Base-by-base conservation (phyloP, 768 basidiomycete genomes). In the Cyclocybe aegerita region DNA sequence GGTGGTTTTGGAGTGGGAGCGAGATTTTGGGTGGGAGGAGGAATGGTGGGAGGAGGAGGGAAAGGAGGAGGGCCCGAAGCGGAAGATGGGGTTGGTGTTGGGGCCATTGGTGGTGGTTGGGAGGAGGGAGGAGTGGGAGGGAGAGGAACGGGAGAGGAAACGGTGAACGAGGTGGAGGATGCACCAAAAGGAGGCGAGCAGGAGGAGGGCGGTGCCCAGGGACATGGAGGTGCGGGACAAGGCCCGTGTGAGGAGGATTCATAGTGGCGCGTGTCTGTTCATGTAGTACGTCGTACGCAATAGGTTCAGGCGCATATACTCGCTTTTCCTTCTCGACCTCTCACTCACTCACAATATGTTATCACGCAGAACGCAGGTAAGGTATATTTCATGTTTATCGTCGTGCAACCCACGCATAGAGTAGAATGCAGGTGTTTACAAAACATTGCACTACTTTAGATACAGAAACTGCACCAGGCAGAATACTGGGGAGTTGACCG, bases 381-480 rank as follows among this genome's bases (percentile, higher is more conserved):
- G 31, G 30, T 23, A 31, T 12, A 32, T n/a, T 7, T 44, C 29
- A 33, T 30, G 32, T 44, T 44, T 14, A 7, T 30, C 12, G 5
- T 10, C 29, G 32, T 46, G 36, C 29, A 12, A 46, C 23, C 23
- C 23, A 23, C 4, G 23, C 23, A 23, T 23, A 23, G 23, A 23
- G 23, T 23, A 23, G 23, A 23, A 23, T 23, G 23, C 23, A 2
- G 23, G 2, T 4, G 46, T 36, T 46, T 46, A 46, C 46, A 46
- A 46, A 46, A 38, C 46, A 30, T 37, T 39, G 17, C 17, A 37
- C 29, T n/a, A n/a, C n/a, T n/a, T 10, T 43, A 46, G 15, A 31
- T 34, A 12, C 42, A 43, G 29, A 36, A 43, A 36, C 47, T 39
- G 47, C 52, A 39, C 52, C 52, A 49, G 52, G 52, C 52, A 53